Evolutionary conservation across 1,284 basidiomycete genomes (phyloP).

Genomic region (Phenoliferia sp.): DNA sequence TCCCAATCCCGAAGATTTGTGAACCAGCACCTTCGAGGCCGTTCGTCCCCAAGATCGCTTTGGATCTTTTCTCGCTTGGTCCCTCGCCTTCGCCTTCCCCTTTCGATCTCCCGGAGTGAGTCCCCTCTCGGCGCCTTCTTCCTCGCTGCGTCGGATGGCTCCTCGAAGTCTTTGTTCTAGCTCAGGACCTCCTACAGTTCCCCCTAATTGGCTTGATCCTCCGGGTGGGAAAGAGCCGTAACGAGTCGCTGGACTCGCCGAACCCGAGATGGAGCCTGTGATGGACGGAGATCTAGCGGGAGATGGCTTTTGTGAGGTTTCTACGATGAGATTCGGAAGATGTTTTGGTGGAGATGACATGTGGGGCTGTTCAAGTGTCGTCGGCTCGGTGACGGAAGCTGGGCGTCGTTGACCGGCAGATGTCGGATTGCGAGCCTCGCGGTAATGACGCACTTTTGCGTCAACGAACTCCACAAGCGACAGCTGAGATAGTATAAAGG

Average conservation of each 20-base stretch:
- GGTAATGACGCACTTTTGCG: no score
- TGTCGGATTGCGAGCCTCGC: no score
- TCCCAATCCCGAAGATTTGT: background rate
- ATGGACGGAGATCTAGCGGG: no score
- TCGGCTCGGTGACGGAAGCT: no score
- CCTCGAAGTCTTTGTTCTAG: constrained; percentile 2
- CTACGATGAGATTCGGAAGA: no score
- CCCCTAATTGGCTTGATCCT: background rate
- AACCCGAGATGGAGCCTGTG: constrained; percentile 18
- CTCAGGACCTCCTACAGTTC: background rate
- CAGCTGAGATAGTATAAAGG: no score
- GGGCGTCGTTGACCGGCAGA: no score
- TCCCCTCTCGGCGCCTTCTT: background rate
- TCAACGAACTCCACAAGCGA: no score
- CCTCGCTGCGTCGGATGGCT: background rate
- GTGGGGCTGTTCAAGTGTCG: no score
- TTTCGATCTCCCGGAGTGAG: no score
- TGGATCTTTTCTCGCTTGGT: background rate
- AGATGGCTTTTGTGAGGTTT: no score
- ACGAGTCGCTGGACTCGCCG: constrained; percentile 16
- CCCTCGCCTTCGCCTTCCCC: background rate
- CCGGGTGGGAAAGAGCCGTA: constrained; percentile 29
- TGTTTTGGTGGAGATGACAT: no score
- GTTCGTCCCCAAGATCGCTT: constrained; percentile 13
- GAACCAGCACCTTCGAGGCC: constrained; percentile 9